A percentile compares a stretch with the other conserved stretches of the same genome.
Conservation (phyloP, 2,329 filamentous ascomycete species). For the Alternaria gansuensis region DNA sequence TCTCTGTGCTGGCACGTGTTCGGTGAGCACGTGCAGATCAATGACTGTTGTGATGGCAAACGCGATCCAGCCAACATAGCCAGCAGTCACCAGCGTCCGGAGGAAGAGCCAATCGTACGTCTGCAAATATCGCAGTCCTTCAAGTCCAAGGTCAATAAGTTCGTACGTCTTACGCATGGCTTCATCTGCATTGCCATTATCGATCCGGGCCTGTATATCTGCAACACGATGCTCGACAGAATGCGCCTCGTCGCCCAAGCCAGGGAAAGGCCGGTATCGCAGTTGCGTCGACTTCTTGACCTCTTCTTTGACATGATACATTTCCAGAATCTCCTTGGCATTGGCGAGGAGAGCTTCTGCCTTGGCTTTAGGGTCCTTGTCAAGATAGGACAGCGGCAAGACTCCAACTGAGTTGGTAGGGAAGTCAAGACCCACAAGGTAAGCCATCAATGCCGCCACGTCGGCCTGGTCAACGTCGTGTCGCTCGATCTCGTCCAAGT, state of each 20-base stretch:
- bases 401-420: slow-evolving; percentile 97
- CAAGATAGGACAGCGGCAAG: slow-evolving; percentile 83
- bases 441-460: slow-evolving; percentile 93
- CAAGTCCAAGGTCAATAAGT: slow-evolving; percentile 78
- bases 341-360: slow-evolving; percentile 86
- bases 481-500: slow-evolving; percentile 78
- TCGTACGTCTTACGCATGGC: slow-evolving; percentile 81
- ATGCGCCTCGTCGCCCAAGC: slow-evolving; percentile 70
- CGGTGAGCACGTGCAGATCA: slow-evolving; percentile 84
- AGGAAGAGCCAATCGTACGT: slow-evolving; percentile 99
- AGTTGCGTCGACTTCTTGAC: slow-evolving; percentile 79
- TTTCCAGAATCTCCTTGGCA: slow-evolving; percentile 86
- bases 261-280: slow-evolving; percentile 77
- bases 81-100: slow-evolving; percentile 83
- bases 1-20: slow-evolving; percentile 70
- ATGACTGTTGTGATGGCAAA: slow-evolving; percentile 90
- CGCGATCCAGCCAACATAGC: slow-evolving; percentile 94
- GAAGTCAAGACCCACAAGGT: slow-evolving; percentile 85
- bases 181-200: slow-evolving; percentile 71
- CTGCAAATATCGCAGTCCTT: slow-evolving; percentile 90
- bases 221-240: slow-evolving; percentile 73
- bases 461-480: slow-evolving; percentile 96
- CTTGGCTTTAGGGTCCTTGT: slow-evolving; percentile 76
- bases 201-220: slow-evolving; percentile 73
- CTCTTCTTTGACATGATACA: slow-evolving; percentile 93